phyloP scores from a whole-genome alignment of 495 filamentous ascomycete genomes.

The Letharia columbiana region DNA sequence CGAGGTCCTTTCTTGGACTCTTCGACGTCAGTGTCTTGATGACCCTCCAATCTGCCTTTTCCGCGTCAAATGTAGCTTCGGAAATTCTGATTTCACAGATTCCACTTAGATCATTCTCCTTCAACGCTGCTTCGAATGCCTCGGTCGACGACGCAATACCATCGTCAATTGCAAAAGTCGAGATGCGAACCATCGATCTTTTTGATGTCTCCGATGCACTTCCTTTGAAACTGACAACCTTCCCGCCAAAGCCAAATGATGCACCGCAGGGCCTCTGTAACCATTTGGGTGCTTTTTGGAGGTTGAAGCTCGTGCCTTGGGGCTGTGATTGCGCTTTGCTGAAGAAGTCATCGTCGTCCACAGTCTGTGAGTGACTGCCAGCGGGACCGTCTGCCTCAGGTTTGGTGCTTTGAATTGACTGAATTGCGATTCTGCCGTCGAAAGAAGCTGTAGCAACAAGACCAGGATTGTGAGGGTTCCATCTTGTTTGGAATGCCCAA shows the following conservation, averaged over 20 bases:
- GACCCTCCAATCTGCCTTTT: conserved; percentile 92
- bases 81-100: conserved; percentile 76
- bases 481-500: conserved; percentile 94
- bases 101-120: conserved; percentile 62
- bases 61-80: conserved; percentile 69
- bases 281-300: conserved; percentile 85
- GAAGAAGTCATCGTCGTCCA: conserved; percentile 96
- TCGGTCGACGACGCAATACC: conserved; percentile 75
- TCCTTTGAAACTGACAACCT: conserved; percentile 70
- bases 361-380: conserved; percentile 52
- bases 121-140: conserved; percentile 75
- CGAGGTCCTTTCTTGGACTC: conserved; percentile 69
- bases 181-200: conserved; percentile 69
- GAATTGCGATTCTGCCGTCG: conserved; percentile 87
- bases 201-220: conserved; percentile 36
- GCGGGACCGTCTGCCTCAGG: conserved; percentile 41
- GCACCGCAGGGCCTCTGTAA: conserved; percentile 75
- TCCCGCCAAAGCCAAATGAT: conserved; percentile 93
- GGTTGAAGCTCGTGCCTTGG: conserved; percentile 77
- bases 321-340: conserved; percentile 83
- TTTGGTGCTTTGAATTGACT: conserved; percentile 83
- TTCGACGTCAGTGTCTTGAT: conserved; percentile 79
- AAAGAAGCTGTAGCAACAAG: conserved; percentile 92
- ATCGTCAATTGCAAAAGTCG: conserved; percentile 78
- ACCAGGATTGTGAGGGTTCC: conserved; percentile 86